Evolutionary conservation across 495 filamentous ascomycete genomes (phyloP).

Genomic region (Parachaetomium inaequale): DNA sequence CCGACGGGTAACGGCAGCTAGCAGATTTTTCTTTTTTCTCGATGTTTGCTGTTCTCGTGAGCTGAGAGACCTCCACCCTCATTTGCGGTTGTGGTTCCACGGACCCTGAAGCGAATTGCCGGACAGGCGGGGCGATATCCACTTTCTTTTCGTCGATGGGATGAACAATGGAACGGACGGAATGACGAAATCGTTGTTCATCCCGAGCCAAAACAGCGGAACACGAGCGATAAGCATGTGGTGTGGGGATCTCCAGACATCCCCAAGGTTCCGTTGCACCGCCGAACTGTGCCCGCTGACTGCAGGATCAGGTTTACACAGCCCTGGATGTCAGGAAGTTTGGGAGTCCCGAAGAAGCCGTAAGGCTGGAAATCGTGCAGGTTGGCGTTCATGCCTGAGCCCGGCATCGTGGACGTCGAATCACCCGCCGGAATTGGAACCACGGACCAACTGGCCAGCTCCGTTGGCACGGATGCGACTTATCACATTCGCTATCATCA

Average conservation of each 20-base stretch:
- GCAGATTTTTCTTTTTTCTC: conserved; percentile 1
- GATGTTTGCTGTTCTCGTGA: conserved; percentile 8
- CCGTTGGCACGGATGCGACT: neutral
- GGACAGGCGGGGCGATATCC: neutral
- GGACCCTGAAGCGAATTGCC: neutral
- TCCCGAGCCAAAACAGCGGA: neutral
- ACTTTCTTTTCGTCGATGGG: neutral
- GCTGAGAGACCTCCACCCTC: neutral
- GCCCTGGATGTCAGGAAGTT: neutral
- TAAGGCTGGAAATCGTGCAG: conserved; percentile 12
- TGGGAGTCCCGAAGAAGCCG: neutral
- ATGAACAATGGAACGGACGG: neutral
- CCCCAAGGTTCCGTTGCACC: neutral
- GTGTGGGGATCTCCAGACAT: neutral
- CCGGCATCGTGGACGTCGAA: conserved; percentile 5
- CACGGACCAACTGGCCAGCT: neutral
- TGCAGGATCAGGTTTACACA: neutral
- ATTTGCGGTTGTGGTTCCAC: conserved; percentile 9
- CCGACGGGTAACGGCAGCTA: conserved; percentile 9
- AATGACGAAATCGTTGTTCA: conserved; percentile 3
- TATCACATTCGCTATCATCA: conserved; percentile 14
- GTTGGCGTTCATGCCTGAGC: conserved; percentile 1
- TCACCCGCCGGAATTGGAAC: neutral
- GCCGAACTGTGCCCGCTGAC: conserved; percentile 14
- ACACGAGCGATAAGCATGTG: conserved; percentile 5